Evolutionary conservation across 2,329 filamentous ascomycete genomes (phyloP), one percentile per base, ranked within the genome.

Genomic region (Fusarium nisikadoi): DNA sequence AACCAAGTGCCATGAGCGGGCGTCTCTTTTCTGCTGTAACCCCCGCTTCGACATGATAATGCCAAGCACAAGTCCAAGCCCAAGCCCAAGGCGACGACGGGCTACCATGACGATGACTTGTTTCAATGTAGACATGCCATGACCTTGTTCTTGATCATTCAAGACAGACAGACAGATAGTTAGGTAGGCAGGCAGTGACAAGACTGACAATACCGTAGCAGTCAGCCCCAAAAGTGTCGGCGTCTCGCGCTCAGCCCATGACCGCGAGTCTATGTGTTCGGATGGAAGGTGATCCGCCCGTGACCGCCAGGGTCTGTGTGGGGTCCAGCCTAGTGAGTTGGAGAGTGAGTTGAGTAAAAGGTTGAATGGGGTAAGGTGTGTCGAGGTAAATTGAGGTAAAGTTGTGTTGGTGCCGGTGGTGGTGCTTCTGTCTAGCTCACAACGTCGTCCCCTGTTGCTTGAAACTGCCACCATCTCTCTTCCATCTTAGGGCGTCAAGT

Each of bases 281-380:
- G 60, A 47, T 70, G 45, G 33, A 39, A 27, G 49, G 42, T 55
- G 43, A 49, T 62, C 69, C 50, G 38, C 33, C 29, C 41, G 39
- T 49, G 55, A 53, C 56, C 65, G 57, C 68, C 68, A 66, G 65
- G 55, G 56, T 57, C 65, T 56, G 23, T 46, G 54, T 67, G 49
- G 57, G 55, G 49, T 50, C 20, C 39, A 45, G 43, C 38, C 56
- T 54, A 42, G 42, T 31, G 11, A 46, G 38, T 45, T 25, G 39
- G 31, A 27, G 39, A 47, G 62, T 33, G 20, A 61, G 50, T 55
- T 36, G 27, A 38, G 61, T 50, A 14, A 33, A 39, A 52, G 33
- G 49, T 42, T 36, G 42, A 23, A 31, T 31, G 54, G 39, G 53
- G 41, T 39, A 39, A 58, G 25, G 33, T 36, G 55, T 53, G 46